These are phyloP conservation scores for Sclerospora graminicola DNA, from an alignment of 352 stramenopile genomes.

Conservation along the genomic window DNA sequence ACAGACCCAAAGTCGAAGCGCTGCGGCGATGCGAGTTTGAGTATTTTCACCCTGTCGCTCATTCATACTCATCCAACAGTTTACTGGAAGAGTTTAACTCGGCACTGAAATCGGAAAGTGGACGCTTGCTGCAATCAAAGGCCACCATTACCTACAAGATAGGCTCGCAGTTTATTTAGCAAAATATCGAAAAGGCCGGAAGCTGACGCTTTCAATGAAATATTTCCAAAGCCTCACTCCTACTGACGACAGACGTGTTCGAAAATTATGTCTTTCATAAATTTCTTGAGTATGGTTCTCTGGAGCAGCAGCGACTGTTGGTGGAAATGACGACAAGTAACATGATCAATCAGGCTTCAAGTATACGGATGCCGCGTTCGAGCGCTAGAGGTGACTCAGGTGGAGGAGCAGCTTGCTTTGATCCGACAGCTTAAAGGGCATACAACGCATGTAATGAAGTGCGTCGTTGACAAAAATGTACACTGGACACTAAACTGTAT, in stretches of 20 bases:
- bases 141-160: conserved; percentile 78
- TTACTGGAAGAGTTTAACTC: conserved; percentile 79
- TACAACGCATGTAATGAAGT: conserved; percentile 85
- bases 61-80: conserved; percentile 59
- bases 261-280: conserved; percentile 99
- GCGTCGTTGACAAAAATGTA: conserved; percentile 96
- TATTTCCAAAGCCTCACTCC: conserved; percentile 67
- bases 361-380: conserved; percentile 96
- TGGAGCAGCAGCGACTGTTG: conserved; percentile 81
- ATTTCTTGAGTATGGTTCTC: conserved; percentile 90
- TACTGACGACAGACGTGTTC: conserved; percentile 92
- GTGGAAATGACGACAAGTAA: conserved; percentile 85
- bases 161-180: conserved; percentile 83
- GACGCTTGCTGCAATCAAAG: conserved; percentile 69
- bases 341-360: conserved; percentile 93
- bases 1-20: conserved; percentile 22
- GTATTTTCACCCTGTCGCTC: conserved; percentile 40
- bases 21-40: conserved; percentile 21
- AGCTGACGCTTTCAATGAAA: conserved; percentile 69
- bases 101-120: conserved; percentile 59
- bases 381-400: conserved; percentile 63
- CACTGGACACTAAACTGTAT: too few relatives aligned
- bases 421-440: conserved; percentile 71
- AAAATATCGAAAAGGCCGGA: conserved; percentile 82
- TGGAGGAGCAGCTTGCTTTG: conserved; percentile 62